A percentile compares a stretch with the other conserved stretches of the same genome.
Conservation (phyloP, 148 eudicot genomes). For the Beta vulgaris region DNA sequence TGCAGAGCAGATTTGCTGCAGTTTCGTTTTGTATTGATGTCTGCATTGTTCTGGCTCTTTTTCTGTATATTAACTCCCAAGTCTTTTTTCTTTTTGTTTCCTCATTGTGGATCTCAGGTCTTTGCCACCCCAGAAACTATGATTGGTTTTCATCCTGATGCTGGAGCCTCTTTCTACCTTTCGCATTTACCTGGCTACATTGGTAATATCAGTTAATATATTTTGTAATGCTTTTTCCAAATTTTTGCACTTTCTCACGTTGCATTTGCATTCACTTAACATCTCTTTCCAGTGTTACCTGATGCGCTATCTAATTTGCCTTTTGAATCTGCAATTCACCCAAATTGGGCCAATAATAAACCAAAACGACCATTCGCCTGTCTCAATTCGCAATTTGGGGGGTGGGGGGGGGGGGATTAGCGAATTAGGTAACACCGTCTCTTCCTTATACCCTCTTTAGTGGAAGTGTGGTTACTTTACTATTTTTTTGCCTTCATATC, state of each 20-base stretch:
- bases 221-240: not conserved
- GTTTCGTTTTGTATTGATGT: not conserved
- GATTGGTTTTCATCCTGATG: slow-evolving; percentile 94
- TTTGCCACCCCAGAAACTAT: slow-evolving; percentile 92
- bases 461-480: not conserved
- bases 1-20: not conserved
- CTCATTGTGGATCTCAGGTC: slow-evolving; percentile 44
- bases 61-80: not conserved
- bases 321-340: too few species aligned
- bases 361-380: too few species aligned
- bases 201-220: slow-evolving; percentile 37
- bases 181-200: slow-evolving; percentile 83
- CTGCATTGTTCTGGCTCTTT: not conserved
- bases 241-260: not conserved
- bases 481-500: not conserved
- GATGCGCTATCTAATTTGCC: too few species aligned
- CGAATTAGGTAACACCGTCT: too few species aligned
- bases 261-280: not conserved
- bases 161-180: slow-evolving; percentile 86
- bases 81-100: not conserved
- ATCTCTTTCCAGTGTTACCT: too few species aligned
- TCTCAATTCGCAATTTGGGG: too few species aligned
- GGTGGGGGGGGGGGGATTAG: too few species aligned
- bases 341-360: too few species aligned
- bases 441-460: too few species aligned